These are phyloP conservation scores for Botrytis porri DNA, from an alignment of 2,329 filamentous ascomycete genomes.

Conservation along the genomic window DNA sequence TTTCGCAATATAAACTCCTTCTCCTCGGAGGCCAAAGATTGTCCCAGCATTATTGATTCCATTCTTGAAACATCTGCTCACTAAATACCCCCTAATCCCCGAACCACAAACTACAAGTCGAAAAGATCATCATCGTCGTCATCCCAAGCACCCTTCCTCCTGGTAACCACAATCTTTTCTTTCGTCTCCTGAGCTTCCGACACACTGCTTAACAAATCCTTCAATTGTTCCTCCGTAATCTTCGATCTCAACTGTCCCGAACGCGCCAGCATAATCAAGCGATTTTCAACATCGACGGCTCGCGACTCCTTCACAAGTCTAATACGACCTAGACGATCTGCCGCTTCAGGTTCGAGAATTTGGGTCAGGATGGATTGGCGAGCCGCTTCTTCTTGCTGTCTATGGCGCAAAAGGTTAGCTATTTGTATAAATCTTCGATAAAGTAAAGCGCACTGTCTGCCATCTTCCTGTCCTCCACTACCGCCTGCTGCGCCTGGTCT, in stretches of 20 bases:
- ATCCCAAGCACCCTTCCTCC: conserved; percentile 83
- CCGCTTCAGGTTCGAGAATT: conserved; percentile 91
- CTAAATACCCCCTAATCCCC: not conserved
- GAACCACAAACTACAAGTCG: conserved; percentile 44
- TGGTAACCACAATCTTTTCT: conserved; percentile 81
- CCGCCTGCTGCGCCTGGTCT: conserved; percentile 45
- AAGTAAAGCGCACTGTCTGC: conserved; percentile 54
- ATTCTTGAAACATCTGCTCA: not conserved
- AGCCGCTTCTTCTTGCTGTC: conserved; percentile 61
- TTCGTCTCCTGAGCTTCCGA: conserved; percentile 73
- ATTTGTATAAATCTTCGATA: conserved; percentile 24
- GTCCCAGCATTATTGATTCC: not conserved
- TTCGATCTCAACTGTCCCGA: conserved; percentile 82
- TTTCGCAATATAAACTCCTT: conserved; percentile 11
- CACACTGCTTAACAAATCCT: conserved; percentile 82
- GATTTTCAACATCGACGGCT: conserved; percentile 85
- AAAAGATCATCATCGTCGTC: conserved; percentile 76
- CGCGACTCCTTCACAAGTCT: conserved; percentile 92
- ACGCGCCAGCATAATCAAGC: conserved; percentile 87
- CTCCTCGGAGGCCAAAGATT: not conserved
- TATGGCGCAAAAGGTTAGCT: conserved; percentile 26
- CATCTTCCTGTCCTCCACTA: conserved; percentile 55
- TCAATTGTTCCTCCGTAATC: conserved; percentile 89
- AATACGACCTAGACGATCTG: conserved; percentile 90
- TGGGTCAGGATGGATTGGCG: conserved; percentile 78